phyloP scores from a whole-genome alignment of 2,329 filamentous ascomycete species.

The Dryadomyces quercus-mongolicae region DNA sequence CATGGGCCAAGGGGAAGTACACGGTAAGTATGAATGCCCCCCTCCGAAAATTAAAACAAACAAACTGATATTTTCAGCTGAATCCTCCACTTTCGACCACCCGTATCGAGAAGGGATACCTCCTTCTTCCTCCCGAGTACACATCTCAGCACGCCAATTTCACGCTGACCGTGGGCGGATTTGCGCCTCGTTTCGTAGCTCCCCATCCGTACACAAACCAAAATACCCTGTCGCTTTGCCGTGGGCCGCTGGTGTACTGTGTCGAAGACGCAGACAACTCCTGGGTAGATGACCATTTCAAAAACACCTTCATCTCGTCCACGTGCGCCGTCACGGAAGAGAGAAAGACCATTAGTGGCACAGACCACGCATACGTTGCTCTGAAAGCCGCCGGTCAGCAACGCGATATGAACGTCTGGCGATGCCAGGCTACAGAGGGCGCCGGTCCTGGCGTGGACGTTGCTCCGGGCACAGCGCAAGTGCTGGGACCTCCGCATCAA shows the following conservation, averaged over 20 bases:
- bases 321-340: conserved; percentile 12
- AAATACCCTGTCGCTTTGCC: conserved; percentile 37
- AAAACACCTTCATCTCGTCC: conserved; percentile 21
- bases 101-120: conserved; percentile 34
- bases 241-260: conserved; percentile 49
- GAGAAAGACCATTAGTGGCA: conserved; percentile 11
- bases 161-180: conserved; percentile 28
- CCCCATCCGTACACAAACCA: conserved; percentile 46
- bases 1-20: conserved; percentile 29
- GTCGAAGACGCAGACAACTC: conserved; percentile 45
- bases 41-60: no score
- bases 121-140: conserved; percentile 30
- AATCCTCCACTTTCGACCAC: conserved; percentile 14
- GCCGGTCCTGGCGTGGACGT: not conserved
- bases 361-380: conserved; percentile 18
- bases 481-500: conserved; percentile 11
- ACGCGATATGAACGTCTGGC: not conserved
- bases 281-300: conserved; percentile 45
- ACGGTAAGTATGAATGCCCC: conserved; percentile 20
- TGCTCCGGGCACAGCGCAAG: not conserved
- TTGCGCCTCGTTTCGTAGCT: conserved; percentile 33
- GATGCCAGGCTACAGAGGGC: not conserved
- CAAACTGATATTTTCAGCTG: not conserved
- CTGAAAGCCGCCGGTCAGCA: conserved; percentile 14
- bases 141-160: conserved; percentile 27